These are phyloP conservation scores for Chalara sp. DNA, from an alignment of 2,329 filamentous ascomycete genomes.

Conservation along the genomic window DNA sequence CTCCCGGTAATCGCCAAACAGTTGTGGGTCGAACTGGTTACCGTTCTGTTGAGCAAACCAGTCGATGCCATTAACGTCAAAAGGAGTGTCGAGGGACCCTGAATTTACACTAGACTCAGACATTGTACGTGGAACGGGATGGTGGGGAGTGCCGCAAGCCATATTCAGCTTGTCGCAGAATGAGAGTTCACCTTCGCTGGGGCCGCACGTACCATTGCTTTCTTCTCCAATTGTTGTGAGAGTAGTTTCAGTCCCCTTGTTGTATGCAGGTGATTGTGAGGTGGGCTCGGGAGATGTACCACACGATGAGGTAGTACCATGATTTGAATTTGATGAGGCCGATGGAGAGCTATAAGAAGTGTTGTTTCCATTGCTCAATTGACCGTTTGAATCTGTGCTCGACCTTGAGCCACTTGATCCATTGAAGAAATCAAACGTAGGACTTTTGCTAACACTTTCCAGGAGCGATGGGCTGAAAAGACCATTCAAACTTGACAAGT, in stretches of 20 bases:
- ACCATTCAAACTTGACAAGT: constrained; percentile 47
- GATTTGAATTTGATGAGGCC: constrained; percentile 53
- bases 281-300: constrained; percentile 73
- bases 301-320: constrained; percentile 58
- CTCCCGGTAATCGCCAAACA: constrained; percentile 91
- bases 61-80: constrained; percentile 53
- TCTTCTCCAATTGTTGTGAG: constrained; percentile 62
- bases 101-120: constrained; percentile 20
- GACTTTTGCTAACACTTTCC: constrained; percentile 36
- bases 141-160: constrained; percentile 46
- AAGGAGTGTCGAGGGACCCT: constrained; percentile 26
- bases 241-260: constrained; percentile 55
- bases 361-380: constrained; percentile 32
- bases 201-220: constrained; percentile 33
- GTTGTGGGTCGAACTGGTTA: constrained; percentile 80
- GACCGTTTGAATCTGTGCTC: constrained; percentile 23
- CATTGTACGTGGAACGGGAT: constrained; percentile 43
- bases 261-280: constrained; percentile 57
- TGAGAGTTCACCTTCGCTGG: constrained; percentile 41
- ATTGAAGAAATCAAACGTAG: constrained; percentile 34
- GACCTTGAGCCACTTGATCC: constrained; percentile 39
- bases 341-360: constrained; percentile 60
- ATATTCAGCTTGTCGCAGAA: constrained; percentile 51
- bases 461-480: constrained; percentile 53
- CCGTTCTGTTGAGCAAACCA: constrained; percentile 76